Evolutionary conservation across 768 basidiomycete genomes (phyloP).

Genomic region (Kwoniella dejecticola): DNA sequence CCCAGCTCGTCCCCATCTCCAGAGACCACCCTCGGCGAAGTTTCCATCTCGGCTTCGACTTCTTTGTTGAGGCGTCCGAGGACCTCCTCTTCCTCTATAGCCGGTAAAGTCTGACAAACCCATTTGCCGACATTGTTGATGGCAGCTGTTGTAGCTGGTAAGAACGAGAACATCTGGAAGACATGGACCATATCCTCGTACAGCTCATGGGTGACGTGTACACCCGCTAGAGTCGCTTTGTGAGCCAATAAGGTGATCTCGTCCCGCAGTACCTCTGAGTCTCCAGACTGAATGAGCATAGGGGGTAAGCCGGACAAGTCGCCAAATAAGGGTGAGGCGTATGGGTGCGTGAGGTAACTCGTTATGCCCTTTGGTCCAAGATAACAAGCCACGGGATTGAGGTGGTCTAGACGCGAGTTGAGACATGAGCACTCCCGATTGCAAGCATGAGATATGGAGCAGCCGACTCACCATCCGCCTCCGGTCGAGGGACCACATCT

Average conservation of each 20-base stretch:
- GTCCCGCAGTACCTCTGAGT: conserved; percentile 92
- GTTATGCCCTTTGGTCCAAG: conserved; percentile 68
- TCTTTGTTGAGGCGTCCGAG: conserved; percentile 19
- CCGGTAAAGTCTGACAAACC: conserved; percentile 39
- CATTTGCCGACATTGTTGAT: conserved; percentile 47
- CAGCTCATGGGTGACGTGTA: conserved; percentile 80
- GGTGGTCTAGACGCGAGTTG: conserved; percentile 76
- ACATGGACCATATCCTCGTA: conserved; percentile 94
- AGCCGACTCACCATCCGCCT: conserved; percentile 49
- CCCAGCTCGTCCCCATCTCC: conserved; percentile 14
- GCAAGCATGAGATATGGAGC: not conserved
- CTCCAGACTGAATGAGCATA: conserved; percentile 85
- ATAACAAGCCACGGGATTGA: conserved; percentile 92
- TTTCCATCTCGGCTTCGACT: conserved; percentile 16
- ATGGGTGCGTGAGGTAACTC: conserved; percentile 89
- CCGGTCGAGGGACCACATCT: conserved; percentile 55
- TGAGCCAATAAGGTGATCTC: conserved; percentile 88
- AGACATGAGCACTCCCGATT: no score
- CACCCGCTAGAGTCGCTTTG: conserved; percentile 85
- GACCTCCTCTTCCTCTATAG: conserved; percentile 34
- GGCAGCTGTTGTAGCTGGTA: conserved; percentile 44
- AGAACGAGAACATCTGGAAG: conserved; percentile 80
- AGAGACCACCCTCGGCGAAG: conserved; percentile 14
- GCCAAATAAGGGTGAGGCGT: conserved; percentile 89
- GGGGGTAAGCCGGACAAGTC: conserved; percentile 84